Evolutionary conservation across 176 grass and related monocot genomes (phyloP).

Genomic region (Aechmea fasciata): DNA sequence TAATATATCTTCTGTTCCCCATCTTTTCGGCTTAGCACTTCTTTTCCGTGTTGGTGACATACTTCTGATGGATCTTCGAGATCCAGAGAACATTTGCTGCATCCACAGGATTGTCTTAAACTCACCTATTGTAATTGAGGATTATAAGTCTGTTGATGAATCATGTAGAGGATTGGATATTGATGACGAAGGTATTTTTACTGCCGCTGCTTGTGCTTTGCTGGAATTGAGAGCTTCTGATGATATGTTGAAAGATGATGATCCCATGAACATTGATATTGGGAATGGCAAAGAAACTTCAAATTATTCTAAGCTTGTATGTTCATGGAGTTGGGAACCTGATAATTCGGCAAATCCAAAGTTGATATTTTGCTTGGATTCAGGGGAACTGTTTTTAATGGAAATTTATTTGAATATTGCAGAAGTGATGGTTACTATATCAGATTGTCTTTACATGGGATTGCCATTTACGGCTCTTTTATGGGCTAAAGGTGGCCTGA

Average conservation of each 20-base stretch:
- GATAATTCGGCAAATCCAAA: slow-evolving; percentile 35
- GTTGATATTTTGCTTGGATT: slow-evolving; percentile 77
- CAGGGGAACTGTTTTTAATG: slow-evolving; percentile 70
- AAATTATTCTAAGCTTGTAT: slow-evolving; percentile 49
- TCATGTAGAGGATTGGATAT: slow-evolving; percentile 55
- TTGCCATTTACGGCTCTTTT: slow-evolving; percentile 61
- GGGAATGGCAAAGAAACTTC: slow-evolving; percentile 40
- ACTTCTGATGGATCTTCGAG: slow-evolving; percentile 82
- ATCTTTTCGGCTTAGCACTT: slow-evolving; percentile 81
- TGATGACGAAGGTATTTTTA: slow-evolving; percentile 58
- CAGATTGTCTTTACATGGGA: slow-evolving; percentile 55
- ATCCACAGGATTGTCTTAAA: slow-evolving; percentile 55
- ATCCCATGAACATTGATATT: slow-evolving; percentile 85
- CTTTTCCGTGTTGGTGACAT: slow-evolving; percentile 78
- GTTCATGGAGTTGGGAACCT: slow-evolving; percentile 97
- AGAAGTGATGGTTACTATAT: slow-evolving; percentile 46
- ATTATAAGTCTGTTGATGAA: slow-evolving; percentile 54
- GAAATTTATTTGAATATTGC: slow-evolving; percentile 63
- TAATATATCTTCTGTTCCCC: slow-evolving; percentile 69
- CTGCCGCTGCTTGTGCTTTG: slow-evolving; percentile 86
- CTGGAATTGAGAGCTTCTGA: slow-evolving; percentile 89
- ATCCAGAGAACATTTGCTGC: slow-evolving; percentile 54
- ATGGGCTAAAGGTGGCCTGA: slow-evolving; percentile 61
- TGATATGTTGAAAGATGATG: slow-evolving; percentile 58
- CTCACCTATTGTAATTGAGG: slow-evolving; percentile 43